Base-by-base conservation (phyloP, 2,329 filamentous ascomycete species). In the Fusarium poae region DNA sequence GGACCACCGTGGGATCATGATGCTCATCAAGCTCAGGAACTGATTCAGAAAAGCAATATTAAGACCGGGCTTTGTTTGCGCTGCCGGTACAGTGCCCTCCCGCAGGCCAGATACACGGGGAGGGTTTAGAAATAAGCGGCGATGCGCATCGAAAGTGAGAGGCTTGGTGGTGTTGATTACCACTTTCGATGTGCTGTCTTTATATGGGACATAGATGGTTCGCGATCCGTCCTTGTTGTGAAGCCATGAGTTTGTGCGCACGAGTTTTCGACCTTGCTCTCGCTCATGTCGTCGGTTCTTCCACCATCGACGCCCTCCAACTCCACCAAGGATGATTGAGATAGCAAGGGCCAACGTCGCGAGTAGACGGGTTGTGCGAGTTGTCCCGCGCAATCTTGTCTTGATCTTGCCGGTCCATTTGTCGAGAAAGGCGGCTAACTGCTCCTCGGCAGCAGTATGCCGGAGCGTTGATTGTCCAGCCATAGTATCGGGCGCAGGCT, bases 21-120 rank as follows among this genome's bases (percentile, higher is more conserved):
- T 98, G 80, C 94, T 97, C 82, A 98, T 89, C 56, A 99, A 82
- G 76, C 95, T 97, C 52, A 98, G 85, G 74, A 99, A 98, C 80
- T 99, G 96, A 78, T 99, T 96, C 54, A 99, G 80, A 75, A 99
- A 99, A 13, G 96, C 96, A 61, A 99, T 85, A 77, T 99, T 99
- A 39, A 99, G 82, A 1, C 96, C 96, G 0, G 96, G 94, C 78
- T 97, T 98, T 5, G 94, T 95, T 77, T 97, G 92, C 12, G 92
- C 88, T 3, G 94, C 92, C 18, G 96, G 96, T 8, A 97, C 93
- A 43, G 86, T 85, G 16, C 90, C 89, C 77, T 94, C 90, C 39
- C 86, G 85, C 48, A 96, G 85, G 2, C 93, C 91, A 15, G 93
- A 92, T 20, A 94, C 92, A 63, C 93, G 86, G 6, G 94, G 94